Base-by-base conservation (phyloP, 2,329 filamentous ascomycete species). In the Penicillium sp. region DNA sequence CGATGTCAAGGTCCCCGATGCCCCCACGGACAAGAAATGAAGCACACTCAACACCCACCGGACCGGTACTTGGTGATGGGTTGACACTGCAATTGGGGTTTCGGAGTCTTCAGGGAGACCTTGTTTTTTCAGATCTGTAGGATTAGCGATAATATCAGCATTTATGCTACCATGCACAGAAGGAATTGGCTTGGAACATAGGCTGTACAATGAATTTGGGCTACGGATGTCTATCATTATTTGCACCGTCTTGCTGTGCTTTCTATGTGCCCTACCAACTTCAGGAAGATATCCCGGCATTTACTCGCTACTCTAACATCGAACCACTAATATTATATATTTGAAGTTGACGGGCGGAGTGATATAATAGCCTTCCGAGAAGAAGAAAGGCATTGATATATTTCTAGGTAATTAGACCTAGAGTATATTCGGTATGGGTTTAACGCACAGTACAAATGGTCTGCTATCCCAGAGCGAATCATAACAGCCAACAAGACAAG, bases 1-100 rank as follows among this genome's bases (percentile, higher is more conserved):
- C 57, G 94, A 99, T 73, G 93, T 97, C 68, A 88, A 91, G 73
- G 88, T 97, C 38, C 94, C 94, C 29, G 89, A 91, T 73, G 81
- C 83, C 52, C 88, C 90, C 48, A 66, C 51, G 56, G 53, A 71
- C 60, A 66, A 73, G 59, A 66, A 73, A 65, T 69, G 62, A 58
- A 59, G 23, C 29, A 55, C 33, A 36, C 33, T 31, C n/a, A 45
- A 31, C 29, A n/a, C 23, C 29, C 39, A 35, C 43, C 36, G 41
- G 48, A 35, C 41, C 29, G 35, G 52, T 53, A 25, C 53, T 50
- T 36, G 8, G 57, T 48, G 49, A 50, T 45, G 35, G 31, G 41
- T 31, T 49, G 33, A 25, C 49, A 8, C 27, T 27, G 35, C 33
- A 29, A 41, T 39, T 45, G 42, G 65, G 62, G 62, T 62, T 67